Evolutionary conservation across 148 eudicot species (phyloP).

Genomic region (Rhododendron mucronatum): DNA sequence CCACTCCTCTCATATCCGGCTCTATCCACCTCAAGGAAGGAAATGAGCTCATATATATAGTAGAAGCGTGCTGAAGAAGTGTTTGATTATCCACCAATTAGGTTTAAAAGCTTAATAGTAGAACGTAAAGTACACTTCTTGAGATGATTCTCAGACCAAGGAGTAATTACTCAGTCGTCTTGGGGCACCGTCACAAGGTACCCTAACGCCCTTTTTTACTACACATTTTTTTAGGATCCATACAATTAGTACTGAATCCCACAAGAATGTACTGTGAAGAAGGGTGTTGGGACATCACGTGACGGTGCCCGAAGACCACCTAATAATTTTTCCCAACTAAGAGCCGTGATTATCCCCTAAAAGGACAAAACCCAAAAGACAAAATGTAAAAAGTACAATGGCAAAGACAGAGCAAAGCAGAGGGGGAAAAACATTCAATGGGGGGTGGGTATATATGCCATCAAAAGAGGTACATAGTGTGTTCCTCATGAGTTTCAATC

Average conservation of each 20-base stretch:
- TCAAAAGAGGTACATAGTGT: slow-evolving; percentile 8
- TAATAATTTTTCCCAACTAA: background rate
- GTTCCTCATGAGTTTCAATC: slow-evolving; percentile 21
- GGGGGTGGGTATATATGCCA: slow-evolving; percentile 16
- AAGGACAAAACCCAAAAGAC: slow-evolving; percentile 4
- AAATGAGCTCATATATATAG: too few relatives aligned
- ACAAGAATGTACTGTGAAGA: background rate
- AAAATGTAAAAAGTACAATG: background rate
- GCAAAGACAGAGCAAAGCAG: background rate
- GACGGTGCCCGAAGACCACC: background rate
- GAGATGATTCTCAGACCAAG: background rate
- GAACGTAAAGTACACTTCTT: background rate
- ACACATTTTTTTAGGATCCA: background rate
- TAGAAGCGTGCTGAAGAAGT: background rate
- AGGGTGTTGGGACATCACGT: background rate
- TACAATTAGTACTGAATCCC: background rate
- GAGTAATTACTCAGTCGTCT: background rate
- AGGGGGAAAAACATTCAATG: background rate
- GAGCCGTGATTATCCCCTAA: slow-evolving; percentile 4
- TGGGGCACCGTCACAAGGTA: background rate
- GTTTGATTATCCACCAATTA: background rate
- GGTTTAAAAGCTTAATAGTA: background rate
- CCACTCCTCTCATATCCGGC: too few relatives aligned
- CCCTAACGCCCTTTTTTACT: background rate
- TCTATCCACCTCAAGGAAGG: too few relatives aligned